Conservation (phyloP, 2,329 filamentous ascomycete genomes). For the Cercospora sojina region DNA sequence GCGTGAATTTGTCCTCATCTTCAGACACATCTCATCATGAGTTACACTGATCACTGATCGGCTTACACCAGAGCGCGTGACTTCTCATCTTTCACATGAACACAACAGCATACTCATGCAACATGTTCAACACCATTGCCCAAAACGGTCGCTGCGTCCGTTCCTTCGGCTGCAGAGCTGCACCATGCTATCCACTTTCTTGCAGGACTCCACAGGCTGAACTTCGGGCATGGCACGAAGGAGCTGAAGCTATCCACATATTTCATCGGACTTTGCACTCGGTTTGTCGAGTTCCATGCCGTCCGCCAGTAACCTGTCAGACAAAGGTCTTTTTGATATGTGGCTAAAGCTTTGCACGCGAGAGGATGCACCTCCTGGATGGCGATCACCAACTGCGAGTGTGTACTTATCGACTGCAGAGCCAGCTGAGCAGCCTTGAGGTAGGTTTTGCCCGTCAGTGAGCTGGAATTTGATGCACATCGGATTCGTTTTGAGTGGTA, state of each 20-base stretch:
- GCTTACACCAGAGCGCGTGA: neutral
- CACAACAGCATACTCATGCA: neutral
- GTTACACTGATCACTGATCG: neutral
- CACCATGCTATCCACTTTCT: neutral
- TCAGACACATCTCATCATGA: neutral
- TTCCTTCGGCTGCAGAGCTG: neutral
- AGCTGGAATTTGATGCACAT: neutral
- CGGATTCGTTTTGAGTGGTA: neutral
- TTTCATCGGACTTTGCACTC: neutral
- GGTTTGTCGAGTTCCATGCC: neutral
- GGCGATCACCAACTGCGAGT: neutral
- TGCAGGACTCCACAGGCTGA: neutral
- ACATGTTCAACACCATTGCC: neutral
- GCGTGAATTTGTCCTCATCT: neutral
- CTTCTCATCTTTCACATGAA: neutral
- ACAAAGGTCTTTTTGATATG: neutral
- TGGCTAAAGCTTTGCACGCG: neutral
- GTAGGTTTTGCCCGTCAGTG: neutral
- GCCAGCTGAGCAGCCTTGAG: neutral
- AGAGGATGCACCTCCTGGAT: neutral
- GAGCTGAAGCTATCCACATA: neutral
- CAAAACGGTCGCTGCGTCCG: neutral
- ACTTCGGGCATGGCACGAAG: neutral
- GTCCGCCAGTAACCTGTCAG: neutral
- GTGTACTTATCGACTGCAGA: neutral